Evolutionary conservation across 495 filamentous ascomycete species (phyloP).

Genomic region (Lentithecium fluviatile): DNA sequence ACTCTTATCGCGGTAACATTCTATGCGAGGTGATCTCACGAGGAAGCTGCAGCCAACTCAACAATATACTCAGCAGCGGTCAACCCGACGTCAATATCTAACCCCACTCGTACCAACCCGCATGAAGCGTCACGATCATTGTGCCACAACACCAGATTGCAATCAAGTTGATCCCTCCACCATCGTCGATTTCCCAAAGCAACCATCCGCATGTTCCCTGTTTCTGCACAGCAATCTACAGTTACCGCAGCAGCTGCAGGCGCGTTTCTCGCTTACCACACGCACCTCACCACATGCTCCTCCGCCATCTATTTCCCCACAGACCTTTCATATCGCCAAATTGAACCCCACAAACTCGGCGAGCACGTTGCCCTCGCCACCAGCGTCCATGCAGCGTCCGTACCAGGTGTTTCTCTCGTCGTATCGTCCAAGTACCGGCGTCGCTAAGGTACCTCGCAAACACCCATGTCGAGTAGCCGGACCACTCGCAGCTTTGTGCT

Average conservation of each 20-base stretch:
- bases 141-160: too few species aligned
- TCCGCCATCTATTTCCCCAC: conserved; percentile 19
- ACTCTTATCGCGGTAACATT: not conserved
- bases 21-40: too few species aligned
- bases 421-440: conserved; percentile 17
- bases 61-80: too few species aligned
- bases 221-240: not conserved
- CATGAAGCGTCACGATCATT: too few species aligned
- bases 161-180: conserved; percentile 6
- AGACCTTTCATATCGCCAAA: conserved; percentile 17
- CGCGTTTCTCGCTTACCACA: conserved; percentile 4
- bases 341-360: conserved; percentile 15
- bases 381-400: not conserved
- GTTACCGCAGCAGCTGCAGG: not conserved
- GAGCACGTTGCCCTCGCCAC: conserved; percentile 22
- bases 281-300: conserved; percentile 7
- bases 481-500: conserved; percentile 6
- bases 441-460: not conserved
- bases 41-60: too few species aligned
- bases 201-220: not conserved
- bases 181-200: conserved; percentile 26
- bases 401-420: not conserved
- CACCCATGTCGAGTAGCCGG: conserved; percentile 2
- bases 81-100: too few species aligned
- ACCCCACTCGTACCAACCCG: too few species aligned